Base-by-base conservation (phyloP, 768 basidiomycete species). In the Lyophyllum shimeji region DNA sequence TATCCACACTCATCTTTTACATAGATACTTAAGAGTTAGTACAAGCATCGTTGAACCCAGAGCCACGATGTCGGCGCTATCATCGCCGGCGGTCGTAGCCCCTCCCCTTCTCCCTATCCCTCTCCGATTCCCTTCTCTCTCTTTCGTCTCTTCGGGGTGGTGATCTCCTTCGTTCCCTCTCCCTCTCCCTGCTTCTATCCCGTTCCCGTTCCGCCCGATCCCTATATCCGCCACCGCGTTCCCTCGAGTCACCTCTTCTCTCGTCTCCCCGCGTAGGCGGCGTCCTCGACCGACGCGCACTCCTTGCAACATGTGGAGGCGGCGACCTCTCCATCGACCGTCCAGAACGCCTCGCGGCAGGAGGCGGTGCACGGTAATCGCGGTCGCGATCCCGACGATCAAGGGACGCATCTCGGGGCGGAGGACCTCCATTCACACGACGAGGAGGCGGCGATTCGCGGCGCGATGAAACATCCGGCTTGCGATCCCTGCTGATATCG, bases 241-340 rank as follows among this genome's bases (percentile, higher is more conserved):
- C 62, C 24, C 49, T 53, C 17, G 46, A 57, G 33, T 58, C 54
- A 23, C 45, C 59, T 34, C 58, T 42, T 40, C 55, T 56, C 25
- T 54, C 51, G 9, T 56, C 60, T 52, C 51, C 48, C n/a, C 50
- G 48, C 17, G 47, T 51, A 8, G 53, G 29, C 7, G 66, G 67
- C 9, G 70, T 66, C 49, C 65, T 61, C 17, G 67, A 67, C 25
- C 65, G 55, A 37, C 53, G 58, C 46, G 31, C 50, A 17, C 51
- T 55, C 50, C 61, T 61, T 15, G 55, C 58, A 57, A 63, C 46
- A 58, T 65, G 67, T 7, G 65, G 67, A 27, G 68, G 64, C 13
- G 63, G 65, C 48, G 64, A 64, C n/a, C 65, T 53, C 37, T 65
- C 68, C 37, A 61, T 43, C 11, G 61, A 62, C 25, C 55, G 45